Conservation (phyloP, 1,284 basidiomycete genomes). For the Chalciporus sp. region DNA sequence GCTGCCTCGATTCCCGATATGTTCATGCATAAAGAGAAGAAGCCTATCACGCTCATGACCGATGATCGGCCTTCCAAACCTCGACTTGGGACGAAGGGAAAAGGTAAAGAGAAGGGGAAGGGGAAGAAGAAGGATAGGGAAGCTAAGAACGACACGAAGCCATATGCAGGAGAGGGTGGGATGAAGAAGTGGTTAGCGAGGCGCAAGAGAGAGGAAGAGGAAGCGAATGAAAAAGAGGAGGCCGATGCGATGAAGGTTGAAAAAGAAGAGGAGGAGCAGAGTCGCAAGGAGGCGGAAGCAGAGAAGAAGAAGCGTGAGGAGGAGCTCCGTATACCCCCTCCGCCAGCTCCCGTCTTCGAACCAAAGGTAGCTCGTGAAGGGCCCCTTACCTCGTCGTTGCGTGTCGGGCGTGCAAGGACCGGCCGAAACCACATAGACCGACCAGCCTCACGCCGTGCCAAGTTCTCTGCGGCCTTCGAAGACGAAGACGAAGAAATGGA, state of each 20-base stretch:
- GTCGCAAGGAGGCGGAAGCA: constrained; percentile 20
- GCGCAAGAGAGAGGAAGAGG: constrained; percentile 42
- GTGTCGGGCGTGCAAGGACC: constrained; percentile 62
- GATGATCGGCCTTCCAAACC: constrained; percentile 45
- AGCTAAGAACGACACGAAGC: constrained; percentile 55
- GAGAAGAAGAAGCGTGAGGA: constrained; percentile 24
- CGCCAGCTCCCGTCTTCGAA: constrained; percentile 26
- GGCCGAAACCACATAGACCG: constrained; percentile 55
- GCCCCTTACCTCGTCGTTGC: constrained; percentile 53
- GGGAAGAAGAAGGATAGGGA: constrained; percentile 29
- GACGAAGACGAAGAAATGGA: constrained; percentile 57
- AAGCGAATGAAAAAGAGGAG: constrained; percentile 30
- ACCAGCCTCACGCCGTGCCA: constrained; percentile 44
- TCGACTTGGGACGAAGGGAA: constrained; percentile 36
- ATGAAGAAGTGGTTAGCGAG: constrained; percentile 73
- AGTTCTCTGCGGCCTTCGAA: constrained; percentile 69
- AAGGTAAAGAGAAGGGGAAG: constrained; percentile 36
- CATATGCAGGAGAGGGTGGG: constrained; percentile 72
- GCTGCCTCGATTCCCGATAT: constrained; percentile 57
- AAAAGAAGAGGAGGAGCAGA: constrained; percentile 28
- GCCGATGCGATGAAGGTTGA: constrained; percentile 40
- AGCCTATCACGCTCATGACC: constrained; percentile 60
- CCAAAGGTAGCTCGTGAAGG: constrained; percentile 25
- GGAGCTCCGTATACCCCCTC: constrained; percentile 26
- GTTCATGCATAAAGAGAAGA: constrained; percentile 60